Percentiles rank a stretch among this genome's conserved stretches.
These are phyloP conservation scores for Cordyceps cicadae DNA, from an alignment of 2,329 filamentous ascomycete genomes.

Conservation along the genomic window DNA sequence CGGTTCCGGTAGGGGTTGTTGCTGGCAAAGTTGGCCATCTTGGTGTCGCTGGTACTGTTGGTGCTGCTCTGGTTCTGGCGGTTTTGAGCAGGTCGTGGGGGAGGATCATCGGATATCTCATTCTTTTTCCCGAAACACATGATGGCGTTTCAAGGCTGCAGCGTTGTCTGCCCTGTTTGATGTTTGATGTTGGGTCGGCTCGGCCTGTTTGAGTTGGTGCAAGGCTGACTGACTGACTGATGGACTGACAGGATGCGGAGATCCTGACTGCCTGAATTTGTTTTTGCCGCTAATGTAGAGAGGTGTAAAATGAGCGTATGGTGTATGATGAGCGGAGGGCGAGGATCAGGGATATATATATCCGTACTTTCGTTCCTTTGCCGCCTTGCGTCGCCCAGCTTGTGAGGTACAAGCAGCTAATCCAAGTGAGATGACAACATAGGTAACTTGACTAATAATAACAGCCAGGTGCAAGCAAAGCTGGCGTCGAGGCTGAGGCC, in stretches of 20 bases:
- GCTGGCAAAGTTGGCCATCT: constrained; percentile 9
- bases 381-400: background rate
- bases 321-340: background rate
- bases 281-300: background rate
- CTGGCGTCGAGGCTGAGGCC: background rate
- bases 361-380: background rate
- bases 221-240: background rate
- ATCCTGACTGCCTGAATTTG: background rate
- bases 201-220: background rate
- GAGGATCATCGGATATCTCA: constrained; percentile 29
- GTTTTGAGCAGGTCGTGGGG: constrained; percentile 31
- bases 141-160: background rate
- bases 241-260: background rate
- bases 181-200: too few species aligned
- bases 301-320: background rate
- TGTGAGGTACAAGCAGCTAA: background rate
- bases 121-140: constrained; percentile 46
- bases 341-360: background rate
- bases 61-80: constrained; percentile 12
- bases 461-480: background rate
- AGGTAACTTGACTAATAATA: background rate
- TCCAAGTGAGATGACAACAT: too few species aligned
- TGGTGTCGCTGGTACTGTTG: constrained; percentile 13
- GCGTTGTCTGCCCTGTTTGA: background rate
- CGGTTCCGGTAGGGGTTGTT: constrained; percentile 10